phyloP scores from a whole-genome alignment of 1,139 yeast species.

The Debaryomyces coudertii region DNA sequence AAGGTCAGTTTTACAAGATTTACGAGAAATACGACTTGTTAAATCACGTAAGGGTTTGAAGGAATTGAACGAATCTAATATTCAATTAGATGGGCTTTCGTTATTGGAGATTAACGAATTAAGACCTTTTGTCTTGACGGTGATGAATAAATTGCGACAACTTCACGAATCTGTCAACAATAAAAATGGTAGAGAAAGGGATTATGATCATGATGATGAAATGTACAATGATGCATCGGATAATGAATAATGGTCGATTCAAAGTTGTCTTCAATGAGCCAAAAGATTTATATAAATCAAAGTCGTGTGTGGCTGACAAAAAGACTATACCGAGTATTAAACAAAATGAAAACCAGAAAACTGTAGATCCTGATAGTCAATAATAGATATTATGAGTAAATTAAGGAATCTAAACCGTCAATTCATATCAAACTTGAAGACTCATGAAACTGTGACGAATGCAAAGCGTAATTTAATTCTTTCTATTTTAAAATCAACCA shows the following conservation, averaged over 20 bases:
- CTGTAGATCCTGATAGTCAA: neutral
- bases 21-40: conserved; percentile 79
- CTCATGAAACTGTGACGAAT: conserved; percentile 37
- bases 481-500: conserved; percentile 71
- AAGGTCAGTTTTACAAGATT: conserved; percentile 74
- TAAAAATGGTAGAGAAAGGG: conserved; percentile 25
- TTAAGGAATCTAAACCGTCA: conserved; percentile 34
- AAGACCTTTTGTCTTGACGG: conserved; percentile 74
- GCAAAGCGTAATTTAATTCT: conserved; percentile 59
- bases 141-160: conserved; percentile 75
- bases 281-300: conserved; percentile 12
- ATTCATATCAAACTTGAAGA: conserved; percentile 43
- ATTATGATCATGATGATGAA: conserved; percentile 29
- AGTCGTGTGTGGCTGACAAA: conserved; percentile 8
- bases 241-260: conserved; percentile 3
- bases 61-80: conserved; percentile 79
- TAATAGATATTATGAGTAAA: conserved; percentile 30
- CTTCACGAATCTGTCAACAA: conserved; percentile 48
- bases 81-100: conserved; percentile 82
- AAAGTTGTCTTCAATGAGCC: conserved; percentile 18
- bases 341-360: neutral
- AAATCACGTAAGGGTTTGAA: conserved; percentile 80
- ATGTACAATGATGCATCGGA: conserved; percentile 11
- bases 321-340: neutral
- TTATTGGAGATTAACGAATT: conserved; percentile 84